Percentiles rank a stretch among this genome's conserved stretches.
phyloP scores from a whole-genome alignment of 2,329 filamentous ascomycete species.

The Talaromyces sp. region DNA sequence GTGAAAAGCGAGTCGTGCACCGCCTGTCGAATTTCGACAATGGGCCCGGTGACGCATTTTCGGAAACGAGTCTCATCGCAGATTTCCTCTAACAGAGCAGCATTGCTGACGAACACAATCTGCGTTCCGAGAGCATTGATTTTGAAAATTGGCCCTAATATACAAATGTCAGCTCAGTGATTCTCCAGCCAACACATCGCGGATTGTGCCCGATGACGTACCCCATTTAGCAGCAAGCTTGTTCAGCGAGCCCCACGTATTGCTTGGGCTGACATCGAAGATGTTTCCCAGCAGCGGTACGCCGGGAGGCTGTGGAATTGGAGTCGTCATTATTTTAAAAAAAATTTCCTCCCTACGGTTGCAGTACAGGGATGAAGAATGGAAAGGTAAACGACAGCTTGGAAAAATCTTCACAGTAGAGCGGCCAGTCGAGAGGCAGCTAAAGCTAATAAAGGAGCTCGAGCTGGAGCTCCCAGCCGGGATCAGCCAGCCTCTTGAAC shows the following conservation, averaged over 20 bases:
- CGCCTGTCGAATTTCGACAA: slow-evolving; percentile 56
- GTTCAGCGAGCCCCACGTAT: slow-evolving; percentile 49
- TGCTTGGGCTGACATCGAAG: slow-evolving; percentile 45
- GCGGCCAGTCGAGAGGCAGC: neutral
- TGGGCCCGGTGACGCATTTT: slow-evolving; percentile 47
- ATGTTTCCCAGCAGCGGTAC: slow-evolving; percentile 51
- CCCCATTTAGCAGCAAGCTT: slow-evolving; percentile 47
- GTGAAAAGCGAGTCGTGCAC: slow-evolving; percentile 67
- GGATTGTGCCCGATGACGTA: slow-evolving; percentile 17
- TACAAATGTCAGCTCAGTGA: neutral
- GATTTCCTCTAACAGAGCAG: slow-evolving; percentile 58
- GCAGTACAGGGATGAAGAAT: neutral
- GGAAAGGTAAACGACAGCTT: neutral
- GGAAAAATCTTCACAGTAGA: neutral
- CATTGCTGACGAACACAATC: slow-evolving; percentile 49
- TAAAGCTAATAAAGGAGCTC: neutral
- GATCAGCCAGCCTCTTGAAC: slow-evolving; percentile 4
- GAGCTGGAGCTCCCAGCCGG: neutral
- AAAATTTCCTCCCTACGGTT: neutral
- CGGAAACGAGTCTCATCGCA: slow-evolving; percentile 63
- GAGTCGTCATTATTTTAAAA: slow-evolving; percentile 35
- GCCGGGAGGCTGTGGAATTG: slow-evolving; percentile 50
- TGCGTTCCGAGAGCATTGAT: slow-evolving; percentile 46
- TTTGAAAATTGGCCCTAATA: slow-evolving; percentile 56
- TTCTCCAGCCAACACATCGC: neutral